These are phyloP conservation scores for Elongisporangium senticosum DNA, from an alignment of 352 stramenopile species.

Conservation along the genomic window DNA sequence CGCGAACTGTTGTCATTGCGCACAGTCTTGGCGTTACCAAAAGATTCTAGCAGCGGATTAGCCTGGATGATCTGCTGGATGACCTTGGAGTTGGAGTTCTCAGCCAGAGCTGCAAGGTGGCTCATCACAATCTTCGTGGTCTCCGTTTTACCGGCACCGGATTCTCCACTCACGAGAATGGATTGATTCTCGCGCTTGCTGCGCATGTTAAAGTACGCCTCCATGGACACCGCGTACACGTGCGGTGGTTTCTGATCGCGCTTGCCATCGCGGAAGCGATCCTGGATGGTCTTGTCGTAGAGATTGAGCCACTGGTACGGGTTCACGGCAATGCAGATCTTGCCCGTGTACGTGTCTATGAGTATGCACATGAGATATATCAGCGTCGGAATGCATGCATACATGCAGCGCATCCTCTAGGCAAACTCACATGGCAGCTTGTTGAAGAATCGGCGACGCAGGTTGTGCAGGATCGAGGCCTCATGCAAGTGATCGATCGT, in stretches of 20 bases:
- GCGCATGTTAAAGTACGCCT: slow-evolving; percentile 81
- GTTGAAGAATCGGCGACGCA: slow-evolving; percentile 69
- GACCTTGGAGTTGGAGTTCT: slow-evolving; percentile 83
- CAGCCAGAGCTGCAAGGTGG: slow-evolving; percentile 83
- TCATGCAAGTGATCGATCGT: slow-evolving; percentile 84
- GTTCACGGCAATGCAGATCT: slow-evolving; percentile 87
- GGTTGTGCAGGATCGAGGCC: slow-evolving; percentile 83
- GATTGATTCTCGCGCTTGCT: slow-evolving; percentile 86
- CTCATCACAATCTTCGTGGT: slow-evolving; percentile 96
- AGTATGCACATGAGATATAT: slow-evolving; percentile 3
- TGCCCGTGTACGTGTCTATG: slow-evolving; percentile 80
- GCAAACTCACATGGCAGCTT: slow-evolving; percentile 60
- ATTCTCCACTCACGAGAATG: slow-evolving; percentile 94
- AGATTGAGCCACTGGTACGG: slow-evolving; percentile 85
- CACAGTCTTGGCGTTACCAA: slow-evolving; percentile 84
- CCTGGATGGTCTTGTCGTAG: slow-evolving; percentile 70
- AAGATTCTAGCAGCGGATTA: slow-evolving; percentile 82
- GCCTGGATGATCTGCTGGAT: slow-evolving; percentile 95
- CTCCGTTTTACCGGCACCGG: slow-evolving; percentile 95
- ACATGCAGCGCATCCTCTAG: not conserved
- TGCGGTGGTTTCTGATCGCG: slow-evolving; percentile 73
- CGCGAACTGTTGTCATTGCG: slow-evolving; percentile 84
- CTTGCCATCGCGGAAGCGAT: slow-evolving; percentile 65
- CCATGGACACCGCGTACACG: slow-evolving; percentile 85
- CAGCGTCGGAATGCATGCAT: not conserved